phyloP scores from a whole-genome alignment of 2,329 filamentous ascomycete genomes.

The Trichoderma koningii region DNA sequence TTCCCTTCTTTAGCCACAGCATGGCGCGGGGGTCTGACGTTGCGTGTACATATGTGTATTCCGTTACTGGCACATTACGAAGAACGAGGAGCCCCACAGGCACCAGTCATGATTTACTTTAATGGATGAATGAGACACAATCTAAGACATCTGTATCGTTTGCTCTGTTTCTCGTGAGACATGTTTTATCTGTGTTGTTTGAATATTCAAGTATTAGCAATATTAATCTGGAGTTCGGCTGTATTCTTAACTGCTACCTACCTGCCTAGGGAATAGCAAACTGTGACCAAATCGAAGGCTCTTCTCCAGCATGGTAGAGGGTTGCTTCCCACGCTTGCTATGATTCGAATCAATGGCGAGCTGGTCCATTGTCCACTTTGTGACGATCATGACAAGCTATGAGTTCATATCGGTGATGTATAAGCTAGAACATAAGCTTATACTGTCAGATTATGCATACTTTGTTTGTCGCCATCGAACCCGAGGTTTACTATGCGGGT shows the following conservation, averaged over 20 bases:
- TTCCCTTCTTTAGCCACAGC: conserved; percentile 2
- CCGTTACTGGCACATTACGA: conserved; percentile 12
- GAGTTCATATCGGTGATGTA: accelerated
- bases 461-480: neutral
- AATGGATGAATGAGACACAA: conserved; percentile 21
- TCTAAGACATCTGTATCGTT: neutral
- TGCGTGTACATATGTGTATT: conserved; percentile 25
- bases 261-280: neutral
- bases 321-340: too few species aligned
- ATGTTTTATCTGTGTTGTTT: neutral
- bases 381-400: neutral
- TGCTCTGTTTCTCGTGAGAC: neutral
- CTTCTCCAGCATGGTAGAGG: too few species aligned
- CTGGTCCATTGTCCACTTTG: neutral
- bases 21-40: conserved; percentile 14
- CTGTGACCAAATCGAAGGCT: neutral
- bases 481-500: neutral
- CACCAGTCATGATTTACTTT: conserved; percentile 20
- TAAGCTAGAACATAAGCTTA: neutral
- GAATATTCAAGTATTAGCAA: neutral
- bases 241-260: too few species aligned
- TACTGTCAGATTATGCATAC: neutral
- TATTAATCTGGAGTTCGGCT: too few species aligned
- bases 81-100: conserved; percentile 6
- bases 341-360: neutral